These are phyloP conservation scores for Cladosporium sp. DNA, from an alignment of 2,329 filamentous ascomycete species.

Conservation along the genomic window DNA sequence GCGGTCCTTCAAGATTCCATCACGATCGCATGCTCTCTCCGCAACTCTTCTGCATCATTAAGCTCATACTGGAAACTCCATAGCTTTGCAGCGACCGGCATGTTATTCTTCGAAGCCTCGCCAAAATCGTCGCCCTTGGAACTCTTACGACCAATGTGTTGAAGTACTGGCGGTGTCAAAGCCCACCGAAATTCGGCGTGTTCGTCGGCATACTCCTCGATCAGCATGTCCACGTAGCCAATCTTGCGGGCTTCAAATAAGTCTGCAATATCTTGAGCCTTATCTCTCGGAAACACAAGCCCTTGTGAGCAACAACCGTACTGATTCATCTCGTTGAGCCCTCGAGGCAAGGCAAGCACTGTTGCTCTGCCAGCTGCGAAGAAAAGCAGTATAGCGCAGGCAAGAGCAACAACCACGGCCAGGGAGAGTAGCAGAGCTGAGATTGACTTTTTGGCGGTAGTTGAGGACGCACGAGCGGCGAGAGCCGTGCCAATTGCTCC, in stretches of 20 bases:
- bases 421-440: conserved; percentile 3
- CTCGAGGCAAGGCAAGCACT: conserved; percentile 38
- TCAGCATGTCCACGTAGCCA: conserved; percentile 43
- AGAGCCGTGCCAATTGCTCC: too few relatives aligned
- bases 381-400: conserved; percentile 39
- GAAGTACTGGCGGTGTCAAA: conserved; percentile 45
- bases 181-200: conserved; percentile 43
- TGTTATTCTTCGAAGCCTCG: conserved; percentile 30
- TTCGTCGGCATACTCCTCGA: conserved; percentile 45
- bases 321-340: conserved; percentile 43
- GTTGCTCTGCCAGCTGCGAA: conserved; percentile 45
- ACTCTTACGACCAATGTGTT: conserved; percentile 47
- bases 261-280: conserved; percentile 31
- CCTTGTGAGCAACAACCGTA: conserved; percentile 49
- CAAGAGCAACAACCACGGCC: conserved; percentile 5
- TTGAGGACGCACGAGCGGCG: background rate
- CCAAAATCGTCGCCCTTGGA: conserved; percentile 36
- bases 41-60: conserved; percentile 32
- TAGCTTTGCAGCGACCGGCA: conserved; percentile 39
- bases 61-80: conserved; percentile 44
- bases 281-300: conserved; percentile 44
- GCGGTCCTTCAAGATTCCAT: background rate
- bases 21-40: conserved; percentile 31
- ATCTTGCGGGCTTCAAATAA: conserved; percentile 35
- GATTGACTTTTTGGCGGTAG: background rate